These are phyloP conservation scores for Brettanomyces naardenensis DNA, from an alignment of 805 yeast genomes.

Conservation along the genomic window DNA sequence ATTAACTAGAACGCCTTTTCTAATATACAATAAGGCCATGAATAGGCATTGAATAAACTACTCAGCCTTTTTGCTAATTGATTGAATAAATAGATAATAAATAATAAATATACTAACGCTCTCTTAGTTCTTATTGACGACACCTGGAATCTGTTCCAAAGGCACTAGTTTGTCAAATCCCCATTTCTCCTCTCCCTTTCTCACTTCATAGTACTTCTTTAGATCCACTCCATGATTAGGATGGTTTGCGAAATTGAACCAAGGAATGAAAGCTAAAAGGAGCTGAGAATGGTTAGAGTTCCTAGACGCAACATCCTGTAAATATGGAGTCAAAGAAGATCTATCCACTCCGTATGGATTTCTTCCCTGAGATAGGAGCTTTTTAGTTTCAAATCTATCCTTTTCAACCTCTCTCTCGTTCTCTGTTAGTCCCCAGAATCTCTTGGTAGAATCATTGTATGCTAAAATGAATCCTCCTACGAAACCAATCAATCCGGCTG, in stretches of 20 bases:
- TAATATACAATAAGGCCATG: too few species aligned
- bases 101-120: background rate
- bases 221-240: constrained; percentile 77
- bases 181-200: constrained; percentile 55
- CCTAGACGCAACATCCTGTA: constrained; percentile 69
- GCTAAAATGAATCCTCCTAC: constrained; percentile 70
- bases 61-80: too few species aligned
- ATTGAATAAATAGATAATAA: background rate
- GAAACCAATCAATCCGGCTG: constrained; percentile 54
- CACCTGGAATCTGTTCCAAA: constrained; percentile 37
- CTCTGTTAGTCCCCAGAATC: constrained; percentile 76
- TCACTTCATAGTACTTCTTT: constrained; percentile 46
- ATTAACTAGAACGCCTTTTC: too few species aligned
- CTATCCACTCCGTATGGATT: constrained; percentile 52
- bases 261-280: constrained; percentile 56
- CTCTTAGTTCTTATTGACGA: background rate
- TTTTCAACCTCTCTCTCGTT: constrained; percentile 60
- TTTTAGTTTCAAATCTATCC: constrained; percentile 70
- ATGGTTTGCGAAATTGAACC: constrained; percentile 77
- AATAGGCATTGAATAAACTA: too few species aligned
- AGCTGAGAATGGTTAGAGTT: constrained; percentile 68
- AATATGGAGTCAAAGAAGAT: constrained; percentile 56
- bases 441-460: constrained; percentile 55
- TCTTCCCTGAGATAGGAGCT: constrained; percentile 52
- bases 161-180: constrained; percentile 40